Conservation (phyloP, 2,329 filamentous ascomycete genomes). For the Paraconiothyrium sp. region DNA sequence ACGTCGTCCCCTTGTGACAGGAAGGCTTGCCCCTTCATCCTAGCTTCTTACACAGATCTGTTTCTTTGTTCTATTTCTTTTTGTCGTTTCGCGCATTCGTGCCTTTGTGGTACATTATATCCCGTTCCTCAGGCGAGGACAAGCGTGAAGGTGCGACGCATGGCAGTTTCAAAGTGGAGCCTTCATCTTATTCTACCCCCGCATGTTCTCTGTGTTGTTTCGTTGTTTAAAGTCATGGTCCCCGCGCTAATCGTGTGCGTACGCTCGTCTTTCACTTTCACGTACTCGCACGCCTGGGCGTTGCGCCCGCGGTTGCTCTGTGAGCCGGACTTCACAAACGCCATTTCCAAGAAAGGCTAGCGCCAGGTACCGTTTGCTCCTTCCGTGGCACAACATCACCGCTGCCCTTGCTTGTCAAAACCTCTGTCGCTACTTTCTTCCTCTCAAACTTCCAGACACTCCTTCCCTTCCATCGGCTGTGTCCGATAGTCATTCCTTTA, state of each 20-base stretch:
- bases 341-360: conserved; percentile 5
- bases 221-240: conserved; percentile 1
- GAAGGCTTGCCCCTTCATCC: background rate
- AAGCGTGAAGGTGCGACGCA: conserved; percentile 14
- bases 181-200: conserved; percentile 8
- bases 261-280: background rate
- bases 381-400: conserved; percentile 4
- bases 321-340: background rate
- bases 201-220: conserved; percentile 12
- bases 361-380: conserved; percentile 15
- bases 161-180: conserved; percentile 10
- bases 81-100: background rate
- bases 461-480: conserved; percentile 10
- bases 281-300: conserved; percentile 1
- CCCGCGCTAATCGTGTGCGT: background rate
- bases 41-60: background rate
- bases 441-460: background rate
- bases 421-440: conserved; percentile 7
- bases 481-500: conserved; percentile 13
- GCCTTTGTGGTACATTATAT: conserved; percentile 6
- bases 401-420: conserved; percentile 7
- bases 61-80: background rate
- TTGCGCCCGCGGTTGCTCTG: conserved; percentile 6
- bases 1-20: background rate
- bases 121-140: conserved; percentile 1